These are phyloP conservation scores for Scleroderma bovista DNA, from an alignment of 768 basidiomycete species.

Conservation along the genomic window DNA sequence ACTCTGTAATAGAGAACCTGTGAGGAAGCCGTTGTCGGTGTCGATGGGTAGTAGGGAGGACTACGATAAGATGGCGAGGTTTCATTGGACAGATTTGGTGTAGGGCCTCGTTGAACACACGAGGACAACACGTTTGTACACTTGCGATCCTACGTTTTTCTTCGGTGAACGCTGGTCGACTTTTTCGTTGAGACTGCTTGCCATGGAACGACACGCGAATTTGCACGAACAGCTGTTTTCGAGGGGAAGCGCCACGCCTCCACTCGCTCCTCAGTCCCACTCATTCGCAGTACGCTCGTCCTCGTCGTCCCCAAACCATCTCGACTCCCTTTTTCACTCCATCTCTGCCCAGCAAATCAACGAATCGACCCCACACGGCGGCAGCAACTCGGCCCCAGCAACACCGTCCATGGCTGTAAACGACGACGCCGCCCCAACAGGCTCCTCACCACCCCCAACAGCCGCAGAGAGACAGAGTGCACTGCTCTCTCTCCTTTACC, in stretches of 20 bases:
- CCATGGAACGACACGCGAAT: conserved; percentile 7
- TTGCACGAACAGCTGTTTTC: conserved; percentile 45
- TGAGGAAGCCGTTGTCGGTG: not conserved
- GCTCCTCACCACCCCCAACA: conserved; percentile 30
- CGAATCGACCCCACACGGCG: conserved; percentile 28
- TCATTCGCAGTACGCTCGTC: conserved; percentile 33
- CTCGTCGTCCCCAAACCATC: conserved; percentile 48
- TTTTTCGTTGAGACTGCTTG: not conserved
- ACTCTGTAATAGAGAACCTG: not conserved
- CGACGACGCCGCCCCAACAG: conserved; percentile 37
- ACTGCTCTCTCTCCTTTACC: conserved; percentile 62
- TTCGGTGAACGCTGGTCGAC: conserved; percentile 1
- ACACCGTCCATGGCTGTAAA: conserved; percentile 39
- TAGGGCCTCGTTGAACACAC: conserved; percentile 24
- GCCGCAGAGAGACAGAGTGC: conserved; percentile 69
- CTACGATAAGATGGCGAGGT: not conserved
- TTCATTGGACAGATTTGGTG: conserved; percentile 2
- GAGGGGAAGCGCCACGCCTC: conserved; percentile 46
- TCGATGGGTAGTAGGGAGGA: not conserved
- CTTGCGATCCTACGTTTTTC: conserved; percentile 1
- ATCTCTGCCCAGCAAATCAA: conserved; percentile 40
- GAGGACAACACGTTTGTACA: conserved; percentile 16
- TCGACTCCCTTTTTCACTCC: conserved; percentile 66
- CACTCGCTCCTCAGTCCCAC: conserved; percentile 30
- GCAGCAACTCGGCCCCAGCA: conserved; percentile 38